Evolutionary conservation across 164 flowering plant genomes (phyloP).

Genomic region (Aristolochia fimbriata): DNA sequence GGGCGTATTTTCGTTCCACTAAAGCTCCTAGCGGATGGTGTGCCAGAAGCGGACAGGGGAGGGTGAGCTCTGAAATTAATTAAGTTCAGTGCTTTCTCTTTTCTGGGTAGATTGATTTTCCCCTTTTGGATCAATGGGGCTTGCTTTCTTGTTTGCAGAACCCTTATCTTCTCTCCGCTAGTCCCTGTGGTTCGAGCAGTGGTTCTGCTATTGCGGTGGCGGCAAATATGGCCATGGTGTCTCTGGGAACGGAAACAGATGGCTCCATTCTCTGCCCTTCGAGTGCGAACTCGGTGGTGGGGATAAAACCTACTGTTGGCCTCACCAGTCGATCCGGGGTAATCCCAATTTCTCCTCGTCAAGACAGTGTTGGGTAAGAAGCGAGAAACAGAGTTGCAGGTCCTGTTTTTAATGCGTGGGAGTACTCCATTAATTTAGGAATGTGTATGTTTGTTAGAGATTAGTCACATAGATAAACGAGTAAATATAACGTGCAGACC

Average conservation of each 20-base stretch:
- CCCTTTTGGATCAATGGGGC: no score
- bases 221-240: conserved; percentile 29
- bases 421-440: not conserved
- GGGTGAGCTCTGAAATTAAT: conserved; percentile 3
- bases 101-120: no score
- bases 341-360: conserved; percentile 43
- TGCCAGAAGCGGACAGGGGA: conserved; percentile 10
- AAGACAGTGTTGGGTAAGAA: conserved; percentile 54
- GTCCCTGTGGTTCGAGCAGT: conserved; percentile 32
- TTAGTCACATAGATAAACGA: no score
- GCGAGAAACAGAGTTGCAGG: no score
- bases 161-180: conserved; percentile 18
- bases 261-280: conserved; percentile 8
- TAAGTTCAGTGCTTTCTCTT: no score
- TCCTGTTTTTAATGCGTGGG: no score
- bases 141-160: conserved; percentile 16
- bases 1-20: conserved; percentile 5
- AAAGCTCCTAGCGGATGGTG: conserved; percentile 9
- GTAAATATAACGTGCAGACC: conserved; percentile 34
- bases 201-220: conserved; percentile 35
- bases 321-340: conserved; percentile 64
- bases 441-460: no score
- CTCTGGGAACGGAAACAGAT: conserved; percentile 32
- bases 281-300: conserved; percentile 43
- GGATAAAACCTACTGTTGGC: conserved; percentile 64